Evolutionary conservation across 495 filamentous ascomycete genomes (phyloP).

Genomic region (Penicillium paradoxum): DNA sequence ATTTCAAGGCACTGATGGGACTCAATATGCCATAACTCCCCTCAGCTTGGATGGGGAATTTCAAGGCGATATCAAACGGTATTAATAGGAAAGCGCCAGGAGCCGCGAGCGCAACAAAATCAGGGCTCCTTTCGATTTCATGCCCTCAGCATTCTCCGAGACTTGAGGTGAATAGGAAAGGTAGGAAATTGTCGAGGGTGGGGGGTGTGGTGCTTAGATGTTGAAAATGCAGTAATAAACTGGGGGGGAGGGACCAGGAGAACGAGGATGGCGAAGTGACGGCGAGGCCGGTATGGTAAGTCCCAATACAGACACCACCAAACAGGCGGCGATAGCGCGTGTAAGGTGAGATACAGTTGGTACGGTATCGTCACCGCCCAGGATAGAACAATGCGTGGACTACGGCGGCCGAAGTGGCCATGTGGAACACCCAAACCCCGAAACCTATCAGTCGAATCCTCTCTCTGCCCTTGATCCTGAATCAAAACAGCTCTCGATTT

Average conservation of each 20-base stretch:
- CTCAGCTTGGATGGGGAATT: slow-evolving; percentile 13
- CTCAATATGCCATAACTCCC: slow-evolving; percentile 33
- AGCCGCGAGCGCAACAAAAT: slow-evolving; percentile 46
- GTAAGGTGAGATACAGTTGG: neutral
- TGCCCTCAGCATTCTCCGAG: slow-evolving; percentile 43
- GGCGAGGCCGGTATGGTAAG: slow-evolving; percentile 24
- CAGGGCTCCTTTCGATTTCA: slow-evolving; percentile 44
- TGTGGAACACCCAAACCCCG: slow-evolving; percentile 16
- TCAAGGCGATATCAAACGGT: slow-evolving; percentile 23
- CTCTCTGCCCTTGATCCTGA: slow-evolving; percentile 1
- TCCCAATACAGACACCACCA: slow-evolving; percentile 6
- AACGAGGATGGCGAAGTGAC: slow-evolving; percentile 19
- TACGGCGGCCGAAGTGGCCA: slow-evolving; percentile 24
- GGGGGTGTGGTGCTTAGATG: slow-evolving; percentile 6
- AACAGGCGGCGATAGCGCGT: neutral
- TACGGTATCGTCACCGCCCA: slow-evolving; percentile 21
- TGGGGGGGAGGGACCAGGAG: slow-evolving; percentile 19
- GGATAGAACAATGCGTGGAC: slow-evolving; percentile 10
- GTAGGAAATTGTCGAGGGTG: slow-evolving; percentile 11
- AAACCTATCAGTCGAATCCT: slow-evolving; percentile 2
- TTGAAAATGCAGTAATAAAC: slow-evolving; percentile 25
- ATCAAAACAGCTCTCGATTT: slow-evolving; percentile 3
- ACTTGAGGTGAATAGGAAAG: slow-evolving; percentile 13
- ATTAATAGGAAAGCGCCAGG: slow-evolving; percentile 35
- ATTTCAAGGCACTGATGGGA: slow-evolving; percentile 17